A percentile compares a stretch with the other conserved stretches of the same genome.
Evolutionary conservation across 1,284 basidiomycete genomes (phyloP).

Genomic region (Marasmius sp.): DNA sequence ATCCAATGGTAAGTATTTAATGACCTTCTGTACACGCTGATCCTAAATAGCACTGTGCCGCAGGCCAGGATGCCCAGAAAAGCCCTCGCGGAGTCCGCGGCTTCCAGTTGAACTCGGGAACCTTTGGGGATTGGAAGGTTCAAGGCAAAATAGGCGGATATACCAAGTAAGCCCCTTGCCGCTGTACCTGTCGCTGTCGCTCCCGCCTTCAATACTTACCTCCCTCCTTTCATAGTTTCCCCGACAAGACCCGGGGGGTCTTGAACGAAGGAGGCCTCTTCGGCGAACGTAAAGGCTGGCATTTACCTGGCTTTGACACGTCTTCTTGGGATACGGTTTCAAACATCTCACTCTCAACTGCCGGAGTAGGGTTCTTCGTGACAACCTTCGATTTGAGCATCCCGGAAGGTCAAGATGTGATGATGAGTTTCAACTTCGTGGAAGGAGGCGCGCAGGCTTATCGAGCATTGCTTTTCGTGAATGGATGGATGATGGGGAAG

Average conservation of each 20-base stretch:
- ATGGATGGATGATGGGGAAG: slow-evolving; percentile 88
- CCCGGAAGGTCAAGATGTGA: slow-evolving; percentile 58
- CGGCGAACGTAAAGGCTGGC: slow-evolving; percentile 80
- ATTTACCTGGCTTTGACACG: slow-evolving; percentile 72
- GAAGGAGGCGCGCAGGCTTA: slow-evolving; percentile 54
- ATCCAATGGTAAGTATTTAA: slow-evolving; percentile 40
- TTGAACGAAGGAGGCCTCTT: slow-evolving; percentile 82
- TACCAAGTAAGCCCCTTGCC: slow-evolving; percentile 44
- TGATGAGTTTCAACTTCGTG: slow-evolving; percentile 70
- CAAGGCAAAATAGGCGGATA: slow-evolving; percentile 83
- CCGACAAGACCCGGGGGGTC: slow-evolving; percentile 51
- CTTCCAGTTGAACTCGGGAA: slow-evolving; percentile 60
- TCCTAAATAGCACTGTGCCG: slow-evolving; percentile 10
- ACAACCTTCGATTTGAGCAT: slow-evolving; percentile 67
- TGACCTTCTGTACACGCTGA: background rate
- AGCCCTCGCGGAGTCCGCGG: slow-evolving; percentile 80
- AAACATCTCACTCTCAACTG: slow-evolving; percentile 53
- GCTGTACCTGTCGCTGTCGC: background rate
- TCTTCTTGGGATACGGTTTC: slow-evolving; percentile 52
- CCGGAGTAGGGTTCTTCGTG: slow-evolving; percentile 80
- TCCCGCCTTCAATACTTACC: background rate
- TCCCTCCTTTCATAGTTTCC: slow-evolving; percentile 43
- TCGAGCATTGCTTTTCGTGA: slow-evolving; percentile 72
- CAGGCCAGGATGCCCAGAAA: slow-evolving; percentile 44
- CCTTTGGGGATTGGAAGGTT: slow-evolving; percentile 73